phyloP scores from a whole-genome alignment of 805 yeast genomes.

The Candida tibetensis region DNA sequence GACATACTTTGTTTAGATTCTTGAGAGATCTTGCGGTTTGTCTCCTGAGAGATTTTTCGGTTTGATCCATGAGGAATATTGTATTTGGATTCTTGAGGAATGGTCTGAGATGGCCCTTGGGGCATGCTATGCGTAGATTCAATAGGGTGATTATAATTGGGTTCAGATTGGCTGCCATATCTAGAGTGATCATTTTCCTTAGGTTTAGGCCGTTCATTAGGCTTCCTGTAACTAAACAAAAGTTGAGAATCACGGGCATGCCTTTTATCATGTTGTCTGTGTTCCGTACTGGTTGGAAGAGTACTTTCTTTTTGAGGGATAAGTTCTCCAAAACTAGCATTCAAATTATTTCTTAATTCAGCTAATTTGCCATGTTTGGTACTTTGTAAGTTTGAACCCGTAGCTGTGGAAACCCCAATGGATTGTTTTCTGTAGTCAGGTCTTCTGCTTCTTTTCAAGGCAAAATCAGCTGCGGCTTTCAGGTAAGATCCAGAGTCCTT shows the following conservation, averaged over 20 bases:
- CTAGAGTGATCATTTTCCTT: too few relatives aligned
- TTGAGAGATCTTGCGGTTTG: too few relatives aligned
- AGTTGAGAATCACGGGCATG: conserved; percentile 32
- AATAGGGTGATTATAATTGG: too few relatives aligned
- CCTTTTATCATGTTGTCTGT: conserved; percentile 7
- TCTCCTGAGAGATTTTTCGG: too few relatives aligned
- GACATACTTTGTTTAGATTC: neutral
- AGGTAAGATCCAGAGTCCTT: too few relatives aligned
- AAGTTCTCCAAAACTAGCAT: conserved; percentile 10
- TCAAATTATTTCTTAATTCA: conserved; percentile 20
- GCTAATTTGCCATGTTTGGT: conserved; percentile 25
- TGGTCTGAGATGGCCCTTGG: too few relatives aligned
- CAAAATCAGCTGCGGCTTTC: conserved; percentile 22
- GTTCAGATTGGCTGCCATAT: too few relatives aligned
- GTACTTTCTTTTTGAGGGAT: conserved; percentile 4
- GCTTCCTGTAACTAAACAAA: conserved; percentile 34
- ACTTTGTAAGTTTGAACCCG: conserved; percentile 25
- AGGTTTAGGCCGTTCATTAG: conserved; percentile 11
- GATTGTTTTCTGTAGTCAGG: conserved; percentile 36
- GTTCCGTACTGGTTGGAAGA: conserved; percentile 2
- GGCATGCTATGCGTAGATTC: too few relatives aligned
- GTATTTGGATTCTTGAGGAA: too few relatives aligned
- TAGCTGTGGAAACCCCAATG: conserved; percentile 4
- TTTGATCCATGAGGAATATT: too few relatives aligned
- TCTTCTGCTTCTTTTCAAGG: conserved; percentile 38